These are phyloP conservation scores for Elongisporangium anandrum DNA, from an alignment of 352 stramenopile species.

Conservation along the genomic window DNA sequence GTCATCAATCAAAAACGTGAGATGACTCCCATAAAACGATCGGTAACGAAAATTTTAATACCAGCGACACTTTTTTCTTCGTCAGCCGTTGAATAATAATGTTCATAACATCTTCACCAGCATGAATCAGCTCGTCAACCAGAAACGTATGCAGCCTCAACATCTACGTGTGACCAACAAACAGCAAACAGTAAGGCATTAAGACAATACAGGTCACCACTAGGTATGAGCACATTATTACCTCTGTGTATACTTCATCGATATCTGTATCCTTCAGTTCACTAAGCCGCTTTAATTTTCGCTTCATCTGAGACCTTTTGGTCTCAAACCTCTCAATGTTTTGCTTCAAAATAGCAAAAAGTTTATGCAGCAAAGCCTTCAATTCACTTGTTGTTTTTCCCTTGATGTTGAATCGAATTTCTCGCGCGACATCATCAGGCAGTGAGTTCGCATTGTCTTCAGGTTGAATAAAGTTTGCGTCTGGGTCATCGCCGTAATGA, in stretches of 20 bases:
- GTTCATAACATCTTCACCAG: slow-evolving; percentile 74
- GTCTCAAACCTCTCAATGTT: slow-evolving; percentile 27
- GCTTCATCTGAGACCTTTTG: slow-evolving; percentile 15
- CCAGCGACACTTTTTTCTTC: slow-evolving; percentile 31
- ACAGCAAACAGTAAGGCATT: background rate
- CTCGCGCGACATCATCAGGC: slow-evolving; percentile 66
- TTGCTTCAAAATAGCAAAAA: slow-evolving; percentile 18
- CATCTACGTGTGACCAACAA: slow-evolving; percentile 21
- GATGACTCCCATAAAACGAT: no score
- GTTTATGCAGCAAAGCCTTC: slow-evolving; percentile 21
- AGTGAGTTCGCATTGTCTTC: slow-evolving; percentile 73
- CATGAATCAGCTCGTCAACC: slow-evolving; percentile 43
- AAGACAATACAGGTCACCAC: no score
- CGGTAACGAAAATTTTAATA: slow-evolving; percentile 13
- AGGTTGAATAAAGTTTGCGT: slow-evolving; percentile 79
- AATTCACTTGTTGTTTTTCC: slow-evolving; percentile 37
- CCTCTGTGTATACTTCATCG: slow-evolving; percentile 21
- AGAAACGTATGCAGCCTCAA: slow-evolving; percentile 34
- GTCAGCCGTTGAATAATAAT: slow-evolving; percentile 40
- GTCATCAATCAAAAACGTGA: background rate
- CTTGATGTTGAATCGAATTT: slow-evolving; percentile 43
- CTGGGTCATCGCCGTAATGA: slow-evolving; percentile 42
- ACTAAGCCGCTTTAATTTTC: slow-evolving; percentile 15
- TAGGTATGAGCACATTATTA: slow-evolving; percentile 3
- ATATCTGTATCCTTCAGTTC: slow-evolving; percentile 21